Conservation (phyloP, 2,329 filamentous ascomycete species). For the Cladophialophora bantiana region DNA sequence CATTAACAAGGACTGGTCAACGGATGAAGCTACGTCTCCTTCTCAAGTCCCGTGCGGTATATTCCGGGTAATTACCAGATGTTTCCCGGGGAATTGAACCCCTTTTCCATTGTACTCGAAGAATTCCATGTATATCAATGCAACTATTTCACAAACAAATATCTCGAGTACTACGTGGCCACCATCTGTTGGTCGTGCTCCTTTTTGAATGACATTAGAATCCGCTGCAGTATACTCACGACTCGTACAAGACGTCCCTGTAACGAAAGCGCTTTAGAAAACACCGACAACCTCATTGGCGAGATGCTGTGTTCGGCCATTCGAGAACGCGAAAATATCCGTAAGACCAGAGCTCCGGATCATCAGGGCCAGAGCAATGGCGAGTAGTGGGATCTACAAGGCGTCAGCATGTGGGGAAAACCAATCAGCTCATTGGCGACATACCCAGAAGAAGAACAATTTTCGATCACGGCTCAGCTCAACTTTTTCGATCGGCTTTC, state of each 20-base stretch:
- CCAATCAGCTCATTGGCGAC: slow-evolving; percentile 36
- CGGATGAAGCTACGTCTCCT: neutral
- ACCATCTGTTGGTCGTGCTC: neutral
- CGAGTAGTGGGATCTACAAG: slow-evolving; percentile 55
- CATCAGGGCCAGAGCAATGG: slow-evolving; percentile 56
- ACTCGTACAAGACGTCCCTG: neutral
- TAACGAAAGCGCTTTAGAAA: slow-evolving; percentile 11
- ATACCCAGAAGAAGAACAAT: slow-evolving; percentile 63
- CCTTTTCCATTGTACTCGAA: neutral
- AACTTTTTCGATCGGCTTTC: slow-evolving; percentile 52
- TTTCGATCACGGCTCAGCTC: slow-evolving; percentile 55
- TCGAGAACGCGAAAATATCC: slow-evolving; percentile 22
- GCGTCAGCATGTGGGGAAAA: slow-evolving; percentile 32
- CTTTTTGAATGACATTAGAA: neutral
- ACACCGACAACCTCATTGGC: slow-evolving; percentile 22
- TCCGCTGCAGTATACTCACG: neutral
- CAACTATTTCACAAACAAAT: neutral
- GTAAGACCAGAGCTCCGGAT: slow-evolving; percentile 45
- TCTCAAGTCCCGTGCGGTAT: too few relatives aligned
- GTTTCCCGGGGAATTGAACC: too few relatives aligned
- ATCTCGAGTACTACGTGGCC: neutral
- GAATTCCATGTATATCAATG: neutral
- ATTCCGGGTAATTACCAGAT: too few relatives aligned
- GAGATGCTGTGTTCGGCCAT: slow-evolving; percentile 1
- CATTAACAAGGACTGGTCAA: too few relatives aligned